Evolutionary conservation across 2,329 filamentous ascomycete species (phyloP).

Genomic region (Aquanectria penicillioides): DNA sequence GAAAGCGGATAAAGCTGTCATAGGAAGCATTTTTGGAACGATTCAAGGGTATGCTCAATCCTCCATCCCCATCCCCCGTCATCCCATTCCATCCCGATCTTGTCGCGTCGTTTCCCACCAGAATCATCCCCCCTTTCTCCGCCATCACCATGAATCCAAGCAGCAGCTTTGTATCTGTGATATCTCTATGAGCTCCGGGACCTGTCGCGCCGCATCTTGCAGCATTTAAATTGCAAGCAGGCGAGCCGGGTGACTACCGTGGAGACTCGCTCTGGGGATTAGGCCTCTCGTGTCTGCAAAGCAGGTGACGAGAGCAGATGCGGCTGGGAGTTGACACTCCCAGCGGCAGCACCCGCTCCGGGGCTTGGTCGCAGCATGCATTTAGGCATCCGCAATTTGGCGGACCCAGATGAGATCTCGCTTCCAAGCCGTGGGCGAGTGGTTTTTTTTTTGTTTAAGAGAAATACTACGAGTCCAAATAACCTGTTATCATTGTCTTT

Average conservation of each 20-base stretch:
- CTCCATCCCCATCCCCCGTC: conserved; percentile 32
- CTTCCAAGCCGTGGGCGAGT: conserved; percentile 35
- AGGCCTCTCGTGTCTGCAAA: conserved; percentile 34
- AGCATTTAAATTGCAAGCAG: conserved; percentile 44
- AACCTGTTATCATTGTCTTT: conserved; percentile 33
- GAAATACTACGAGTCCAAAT: conserved; percentile 36
- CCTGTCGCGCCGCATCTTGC: conserved; percentile 37
- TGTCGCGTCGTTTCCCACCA: conserved; percentile 35
- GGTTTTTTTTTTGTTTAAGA: conserved; percentile 35
- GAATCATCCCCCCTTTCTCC: conserved; percentile 13
- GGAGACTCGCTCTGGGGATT: conserved; percentile 38
- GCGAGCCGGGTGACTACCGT: conserved; percentile 36
- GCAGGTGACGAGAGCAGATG: conserved; percentile 32
- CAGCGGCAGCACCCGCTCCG: conserved; percentile 11
- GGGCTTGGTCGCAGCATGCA: conserved; percentile 17
- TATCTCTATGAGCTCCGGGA: conserved; percentile 43
- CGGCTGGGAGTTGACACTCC: conserved; percentile 25
- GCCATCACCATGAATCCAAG: conserved; percentile 39
- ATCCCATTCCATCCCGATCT: conserved; percentile 27
- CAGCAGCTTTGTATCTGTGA: conserved; percentile 44
- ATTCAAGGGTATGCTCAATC: conserved; percentile 48
- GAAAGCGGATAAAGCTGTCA: conserved; percentile 40
- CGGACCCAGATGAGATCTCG: conserved; percentile 34
- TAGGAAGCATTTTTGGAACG: conserved; percentile 32
- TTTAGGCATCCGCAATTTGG: conserved; percentile 37